Conservation (phyloP, 2,329 filamentous ascomycete species). For the Chrysoporthe austroafricana region DNA sequence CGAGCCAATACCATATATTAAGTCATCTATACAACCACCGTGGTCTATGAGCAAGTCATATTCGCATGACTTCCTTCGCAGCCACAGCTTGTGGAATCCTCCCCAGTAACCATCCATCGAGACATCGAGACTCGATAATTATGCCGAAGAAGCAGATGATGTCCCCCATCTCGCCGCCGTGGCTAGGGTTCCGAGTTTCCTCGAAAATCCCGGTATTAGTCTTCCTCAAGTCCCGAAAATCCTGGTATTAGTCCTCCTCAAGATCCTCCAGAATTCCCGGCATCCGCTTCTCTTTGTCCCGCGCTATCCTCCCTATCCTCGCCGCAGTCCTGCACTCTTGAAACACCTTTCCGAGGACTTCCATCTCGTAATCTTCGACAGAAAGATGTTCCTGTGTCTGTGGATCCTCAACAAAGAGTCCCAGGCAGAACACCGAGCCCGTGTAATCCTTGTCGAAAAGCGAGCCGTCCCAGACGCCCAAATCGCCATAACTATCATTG, state of each 20-base stretch:
- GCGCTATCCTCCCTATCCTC: not conserved
- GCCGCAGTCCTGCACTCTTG: not conserved
- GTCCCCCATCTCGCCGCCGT: too few species aligned
- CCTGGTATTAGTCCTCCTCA: not conserved
- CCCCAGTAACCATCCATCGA: too few species aligned
- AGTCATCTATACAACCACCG: too few species aligned
- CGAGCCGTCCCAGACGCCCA: not conserved
- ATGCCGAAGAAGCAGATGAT: too few species aligned
- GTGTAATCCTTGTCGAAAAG: not conserved
- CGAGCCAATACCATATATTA: too few species aligned
- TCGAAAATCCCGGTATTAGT: not conserved
- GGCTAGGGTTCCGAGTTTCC: not conserved
- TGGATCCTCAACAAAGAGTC: not conserved
- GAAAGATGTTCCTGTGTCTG: not conserved
- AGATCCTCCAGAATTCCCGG: not conserved
- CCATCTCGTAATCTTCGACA: not conserved
- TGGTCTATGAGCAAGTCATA: too few species aligned
- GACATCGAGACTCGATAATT: too few species aligned
- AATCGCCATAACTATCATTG: not conserved
- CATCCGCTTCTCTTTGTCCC: not conserved
- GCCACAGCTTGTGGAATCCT: too few species aligned
- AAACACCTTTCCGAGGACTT: not conserved
- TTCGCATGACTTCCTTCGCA: too few species aligned
- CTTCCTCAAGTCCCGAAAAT: not conserved
- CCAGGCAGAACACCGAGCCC: not conserved